phyloP scores from a whole-genome alignment of 75 land plant genomes.

The Picea sitchensis region DNA sequence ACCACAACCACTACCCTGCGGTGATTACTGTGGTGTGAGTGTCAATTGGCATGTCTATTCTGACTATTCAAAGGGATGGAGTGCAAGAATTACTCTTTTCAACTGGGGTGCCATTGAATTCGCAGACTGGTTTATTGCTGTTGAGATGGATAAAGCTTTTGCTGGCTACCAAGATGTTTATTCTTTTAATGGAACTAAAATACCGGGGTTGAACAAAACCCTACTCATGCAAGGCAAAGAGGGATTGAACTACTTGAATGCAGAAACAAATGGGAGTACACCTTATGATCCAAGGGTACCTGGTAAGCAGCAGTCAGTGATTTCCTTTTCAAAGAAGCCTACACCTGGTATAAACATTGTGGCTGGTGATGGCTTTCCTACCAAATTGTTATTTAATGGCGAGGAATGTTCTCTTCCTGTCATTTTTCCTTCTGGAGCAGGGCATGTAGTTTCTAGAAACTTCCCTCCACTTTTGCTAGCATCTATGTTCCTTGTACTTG shows the following conservation, averaged over 20 bases:
- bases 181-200: slow-evolving; percentile 76
- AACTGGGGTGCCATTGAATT: slow-evolving; percentile 64
- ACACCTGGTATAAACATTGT: slow-evolving; percentile 46
- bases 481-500: not conserved
- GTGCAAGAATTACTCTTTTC: slow-evolving; percentile 77
- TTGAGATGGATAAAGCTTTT: slow-evolving; percentile 47
- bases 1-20: slow-evolving; percentile 63
- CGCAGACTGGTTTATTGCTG: slow-evolving; percentile 78
- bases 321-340: slow-evolving; percentile 63
- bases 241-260: slow-evolving; percentile 52
- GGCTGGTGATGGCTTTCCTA: slow-evolving; percentile 71
- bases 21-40: slow-evolving; percentile 86
- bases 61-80: slow-evolving; percentile 81
- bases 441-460: slow-evolving; percentile 1
- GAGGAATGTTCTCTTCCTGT: slow-evolving; percentile 83
- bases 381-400: slow-evolving; percentile 76
- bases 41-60: slow-evolving; percentile 87
- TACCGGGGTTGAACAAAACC: slow-evolving; percentile 38
- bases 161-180: slow-evolving; percentile 67
- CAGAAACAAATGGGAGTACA: slow-evolving; percentile 26
- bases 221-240: slow-evolving; percentile 63
- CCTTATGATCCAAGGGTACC: slow-evolving; percentile 43
- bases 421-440: slow-evolving; percentile 28
- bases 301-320: slow-evolving; percentile 83
- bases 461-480: slow-evolving; percentile 1